Conservation (phyloP, 139 green algal genomes). For the Monoraphidium neglectum region DNA sequence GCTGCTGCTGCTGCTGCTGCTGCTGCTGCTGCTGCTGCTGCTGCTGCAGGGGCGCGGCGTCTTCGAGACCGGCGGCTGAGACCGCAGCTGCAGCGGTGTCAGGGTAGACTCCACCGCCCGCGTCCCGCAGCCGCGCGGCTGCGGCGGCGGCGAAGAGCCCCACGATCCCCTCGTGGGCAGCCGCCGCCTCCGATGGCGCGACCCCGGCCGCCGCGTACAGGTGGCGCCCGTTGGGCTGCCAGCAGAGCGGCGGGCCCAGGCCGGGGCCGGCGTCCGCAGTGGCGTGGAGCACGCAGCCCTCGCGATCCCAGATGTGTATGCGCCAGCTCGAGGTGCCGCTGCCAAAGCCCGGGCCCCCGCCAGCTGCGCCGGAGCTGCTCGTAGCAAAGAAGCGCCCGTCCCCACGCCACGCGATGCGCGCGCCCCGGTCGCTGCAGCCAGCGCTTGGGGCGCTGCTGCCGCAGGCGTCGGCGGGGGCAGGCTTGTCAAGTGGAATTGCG, state of each 20-base stretch:
- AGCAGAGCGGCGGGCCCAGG: conserved; percentile 65
- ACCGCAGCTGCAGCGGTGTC: no score
- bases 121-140: no score
- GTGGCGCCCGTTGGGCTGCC: conserved; percentile 90
- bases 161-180: not conserved
- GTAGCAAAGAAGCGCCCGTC: conserved; percentile 84
- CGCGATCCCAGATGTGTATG: conserved; percentile 69
- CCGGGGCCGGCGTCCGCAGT: conserved; percentile 42
- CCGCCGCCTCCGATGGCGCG: conserved; percentile 3
- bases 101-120: no score
- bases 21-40: not conserved
- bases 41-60: no score
- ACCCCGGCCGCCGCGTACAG: conserved; percentile 55
- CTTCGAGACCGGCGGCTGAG: no score
- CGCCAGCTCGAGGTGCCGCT: not conserved
- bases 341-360: not conserved
- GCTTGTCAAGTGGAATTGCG: conserved; percentile 5
- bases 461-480: conserved; percentile 25
- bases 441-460: not conserved
- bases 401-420: conserved; percentile 72
- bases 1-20: conserved; percentile 8
- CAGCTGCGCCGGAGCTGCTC: conserved; percentile 13
- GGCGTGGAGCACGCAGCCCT: conserved; percentile 65
- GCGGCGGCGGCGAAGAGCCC: no score
- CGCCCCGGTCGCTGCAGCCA: conserved; percentile 4